A percentile compares a stretch with the other conserved stretches of the same genome.
Evolutionary conservation across 1,139 yeast genomes (phyloP).

Genomic region (Zygosaccharomyces pseudobailii): DNA sequence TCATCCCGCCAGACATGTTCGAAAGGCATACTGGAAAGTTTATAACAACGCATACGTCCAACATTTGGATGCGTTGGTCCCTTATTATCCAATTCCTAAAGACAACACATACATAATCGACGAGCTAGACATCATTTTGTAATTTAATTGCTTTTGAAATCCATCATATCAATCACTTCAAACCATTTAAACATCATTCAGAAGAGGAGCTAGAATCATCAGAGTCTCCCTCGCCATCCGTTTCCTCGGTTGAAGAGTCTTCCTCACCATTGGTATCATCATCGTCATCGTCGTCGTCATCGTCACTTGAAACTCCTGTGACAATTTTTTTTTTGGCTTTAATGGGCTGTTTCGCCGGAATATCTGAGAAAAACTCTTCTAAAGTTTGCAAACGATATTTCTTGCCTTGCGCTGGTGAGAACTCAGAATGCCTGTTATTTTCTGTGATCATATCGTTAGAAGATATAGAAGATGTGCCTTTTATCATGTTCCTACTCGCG

Average conservation of each 20-base stretch:
- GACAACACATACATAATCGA: slow-evolving; percentile 35
- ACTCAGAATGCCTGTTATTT: background rate
- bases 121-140: slow-evolving; percentile 39
- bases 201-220: slow-evolving; percentile 3
- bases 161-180: background rate
- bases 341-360: slow-evolving; percentile 30
- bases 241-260: slow-evolving; percentile 10
- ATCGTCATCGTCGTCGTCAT: slow-evolving; percentile 28
- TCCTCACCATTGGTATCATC: slow-evolving; percentile 16
- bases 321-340: slow-evolving; percentile 29
- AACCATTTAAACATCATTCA: background rate
- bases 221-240: slow-evolving; percentile 26
- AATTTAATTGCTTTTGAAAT: background rate
- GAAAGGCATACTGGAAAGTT: slow-evolving; percentile 80
- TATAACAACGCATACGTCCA: slow-evolving; percentile 76
- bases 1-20: slow-evolving; percentile 88
- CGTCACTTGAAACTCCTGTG: slow-evolving; percentile 29
- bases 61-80: slow-evolving; percentile 71
- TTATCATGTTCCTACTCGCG: slow-evolving; percentile 7
- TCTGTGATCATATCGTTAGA: background rate
- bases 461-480: background rate
- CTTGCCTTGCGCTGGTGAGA: slow-evolving; percentile 19
- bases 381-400: slow-evolving; percentile 65
- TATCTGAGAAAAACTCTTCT: slow-evolving; percentile 79
- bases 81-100: slow-evolving; percentile 66